Evolutionary conservation across 1,284 basidiomycete genomes (phyloP).

Genomic region (Marasmius fiardii): DNA sequence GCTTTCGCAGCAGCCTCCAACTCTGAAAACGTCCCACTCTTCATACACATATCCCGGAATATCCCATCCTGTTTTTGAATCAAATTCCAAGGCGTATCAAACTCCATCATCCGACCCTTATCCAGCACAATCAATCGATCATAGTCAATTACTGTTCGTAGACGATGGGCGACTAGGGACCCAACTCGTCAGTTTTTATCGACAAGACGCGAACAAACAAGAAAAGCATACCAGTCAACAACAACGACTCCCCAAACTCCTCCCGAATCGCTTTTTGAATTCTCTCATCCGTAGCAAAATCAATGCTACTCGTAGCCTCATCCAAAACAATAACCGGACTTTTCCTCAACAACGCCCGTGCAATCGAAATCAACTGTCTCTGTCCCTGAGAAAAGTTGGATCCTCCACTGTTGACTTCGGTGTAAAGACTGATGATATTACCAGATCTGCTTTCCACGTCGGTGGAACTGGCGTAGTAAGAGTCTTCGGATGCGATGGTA

Average conservation of each 20-base stretch:
- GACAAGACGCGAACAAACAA: neutral
- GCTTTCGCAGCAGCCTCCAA: constrained; percentile 55
- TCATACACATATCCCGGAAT: constrained; percentile 79
- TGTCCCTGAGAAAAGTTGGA: constrained; percentile 86
- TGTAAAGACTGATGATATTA: constrained; percentile 62
- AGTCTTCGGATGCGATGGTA: constrained; percentile 40
- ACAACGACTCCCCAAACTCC: constrained; percentile 65
- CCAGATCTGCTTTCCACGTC: constrained; percentile 47
- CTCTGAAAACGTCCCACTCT: constrained; percentile 75
- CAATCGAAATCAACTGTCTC: constrained; percentile 79
- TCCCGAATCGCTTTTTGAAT: constrained; percentile 81
- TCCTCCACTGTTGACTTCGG: constrained; percentile 76
- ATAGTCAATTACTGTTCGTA: constrained; percentile 74
- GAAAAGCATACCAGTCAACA: constrained; percentile 48
- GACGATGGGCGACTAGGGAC: constrained; percentile 57
- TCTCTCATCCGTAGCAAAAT: constrained; percentile 72
- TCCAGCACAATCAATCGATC: constrained; percentile 82
- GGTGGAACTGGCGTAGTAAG: constrained; percentile 36
- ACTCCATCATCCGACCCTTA: constrained; percentile 76
- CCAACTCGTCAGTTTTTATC: constrained; percentile 1
- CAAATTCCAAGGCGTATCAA: constrained; percentile 79
- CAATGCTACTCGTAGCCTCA: constrained; percentile 78
- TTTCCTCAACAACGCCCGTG: constrained; percentile 70
- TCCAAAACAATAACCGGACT: constrained; percentile 81
- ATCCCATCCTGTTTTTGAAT: constrained; percentile 71